Percentiles rank a stretch among this genome's conserved stretches.
phyloP scores from a whole-genome alignment of 164 flowering plant genomes.

The Akebia trifoliata region DNA sequence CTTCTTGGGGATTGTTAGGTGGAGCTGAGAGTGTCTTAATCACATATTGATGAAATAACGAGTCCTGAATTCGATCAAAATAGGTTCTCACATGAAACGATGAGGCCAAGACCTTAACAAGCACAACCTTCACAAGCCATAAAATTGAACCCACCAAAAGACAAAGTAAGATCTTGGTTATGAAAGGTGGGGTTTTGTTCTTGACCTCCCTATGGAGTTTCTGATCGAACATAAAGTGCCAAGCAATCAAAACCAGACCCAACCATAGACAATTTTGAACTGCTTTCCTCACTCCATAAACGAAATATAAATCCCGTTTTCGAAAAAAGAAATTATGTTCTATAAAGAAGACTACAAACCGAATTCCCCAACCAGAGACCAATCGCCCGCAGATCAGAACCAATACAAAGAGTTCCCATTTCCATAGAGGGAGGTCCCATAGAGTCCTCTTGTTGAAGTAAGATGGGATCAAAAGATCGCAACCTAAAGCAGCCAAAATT shows the following conservation, averaged over 20 bases:
- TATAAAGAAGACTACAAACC: conserved; percentile 50
- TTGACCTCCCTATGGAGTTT: conserved; percentile 35
- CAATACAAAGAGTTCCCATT: conserved; percentile 55
- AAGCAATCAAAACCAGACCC: conserved; percentile 51
- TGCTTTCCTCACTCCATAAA: conserved; percentile 59
- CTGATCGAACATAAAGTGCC: conserved; percentile 47
- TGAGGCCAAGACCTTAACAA: conserved; percentile 50
- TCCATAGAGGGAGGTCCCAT: conserved; percentile 59
- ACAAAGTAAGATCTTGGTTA: conserved; percentile 50
- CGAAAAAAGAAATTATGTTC: conserved; percentile 59
- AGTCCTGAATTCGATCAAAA: conserved; percentile 61
- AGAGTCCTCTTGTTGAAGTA: conserved; percentile 17
- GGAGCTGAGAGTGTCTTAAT: conserved; percentile 55
- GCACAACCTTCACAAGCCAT: conserved; percentile 51
- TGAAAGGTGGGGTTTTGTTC: conserved; percentile 28
- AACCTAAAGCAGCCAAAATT: conserved; percentile 33
- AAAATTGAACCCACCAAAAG: conserved; percentile 43
- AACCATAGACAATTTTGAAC: conserved; percentile 75
- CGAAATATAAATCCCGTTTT: conserved; percentile 66
- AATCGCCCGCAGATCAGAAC: conserved; percentile 67
- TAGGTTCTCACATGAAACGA: conserved; percentile 52
- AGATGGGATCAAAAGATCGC: conserved; percentile 36
- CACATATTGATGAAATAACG: conserved; percentile 55
- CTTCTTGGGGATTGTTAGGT: conserved; percentile 31
- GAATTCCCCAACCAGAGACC: conserved; percentile 68